phyloP scores from a whole-genome alignment of 208 protist species.

The Trypanosoma melophagium region DNA sequence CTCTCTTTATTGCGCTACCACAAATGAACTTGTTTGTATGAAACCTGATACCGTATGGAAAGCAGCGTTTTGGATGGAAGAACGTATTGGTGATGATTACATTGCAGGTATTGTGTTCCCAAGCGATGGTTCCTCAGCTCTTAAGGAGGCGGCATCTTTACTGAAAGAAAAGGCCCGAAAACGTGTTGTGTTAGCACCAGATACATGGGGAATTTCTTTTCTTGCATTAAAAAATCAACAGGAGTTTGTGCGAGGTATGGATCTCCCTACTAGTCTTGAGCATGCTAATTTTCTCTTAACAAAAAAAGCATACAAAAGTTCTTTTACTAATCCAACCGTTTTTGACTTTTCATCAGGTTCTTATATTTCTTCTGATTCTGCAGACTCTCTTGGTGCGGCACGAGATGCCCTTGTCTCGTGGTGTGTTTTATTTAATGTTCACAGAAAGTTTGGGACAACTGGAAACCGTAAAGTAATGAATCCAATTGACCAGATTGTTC shows the following conservation, averaged over 20 bases:
- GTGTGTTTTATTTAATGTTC: slow-evolving; percentile 79
- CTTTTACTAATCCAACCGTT: slow-evolving; percentile 41
- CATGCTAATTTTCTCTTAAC: slow-evolving; percentile 76
- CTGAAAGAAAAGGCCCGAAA: slow-evolving; percentile 66
- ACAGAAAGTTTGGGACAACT: slow-evolving; percentile 84
- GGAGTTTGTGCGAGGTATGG: slow-evolving; percentile 76
- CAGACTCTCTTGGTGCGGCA: slow-evolving; percentile 32
- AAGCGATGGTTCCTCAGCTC: slow-evolving; percentile 37
- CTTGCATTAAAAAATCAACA: slow-evolving; percentile 77
- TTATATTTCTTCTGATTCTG: slow-evolving; percentile 33
- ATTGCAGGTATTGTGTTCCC: slow-evolving; percentile 83
- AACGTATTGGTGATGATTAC: slow-evolving; percentile 75
- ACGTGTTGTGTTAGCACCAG: slow-evolving; percentile 64
- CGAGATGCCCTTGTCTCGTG: slow-evolving; percentile 70
- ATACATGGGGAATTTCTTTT: slow-evolving; percentile 85
- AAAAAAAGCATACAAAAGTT: slow-evolving; percentile 47
- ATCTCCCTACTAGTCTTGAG: slow-evolving; percentile 70
- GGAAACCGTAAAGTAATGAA: slow-evolving; percentile 83
- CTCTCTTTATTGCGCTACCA: slow-evolving; percentile 79
- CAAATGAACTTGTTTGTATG: slow-evolving; percentile 65
- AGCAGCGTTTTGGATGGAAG: slow-evolving; percentile 81
- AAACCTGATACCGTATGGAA: slow-evolving; percentile 68
- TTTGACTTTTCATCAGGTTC: slow-evolving; percentile 55
- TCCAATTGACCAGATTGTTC: slow-evolving; percentile 86
- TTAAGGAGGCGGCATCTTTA: slow-evolving; percentile 45